Base-by-base conservation (phyloP, 768 basidiomycete species). In the Tylopilus sp. region DNA sequence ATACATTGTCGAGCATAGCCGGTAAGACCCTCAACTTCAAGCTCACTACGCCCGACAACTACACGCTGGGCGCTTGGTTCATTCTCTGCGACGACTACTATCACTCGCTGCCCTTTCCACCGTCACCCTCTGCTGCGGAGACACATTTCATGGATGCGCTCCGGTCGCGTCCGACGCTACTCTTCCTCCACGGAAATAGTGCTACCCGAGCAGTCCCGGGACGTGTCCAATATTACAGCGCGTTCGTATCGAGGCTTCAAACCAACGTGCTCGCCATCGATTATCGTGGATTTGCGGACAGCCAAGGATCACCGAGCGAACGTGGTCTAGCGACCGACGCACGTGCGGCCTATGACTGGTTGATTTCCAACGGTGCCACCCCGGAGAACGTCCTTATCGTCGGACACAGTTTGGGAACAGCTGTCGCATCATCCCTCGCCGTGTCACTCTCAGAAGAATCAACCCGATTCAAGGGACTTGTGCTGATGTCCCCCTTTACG, bases 141-240 rank as follows among this genome's bases (percentile, higher is more conserved):
- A 61, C 70, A 3, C 75, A 77, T 39, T 72, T 91, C 31, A 63
- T 75, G 15, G 56, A 71, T 18, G 86, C 90, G 1, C 68, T 94
- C 17, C 68, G 71, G 12, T 56, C 71, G 1, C 69, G 77, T 23
- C 91, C 91, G 0, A 94, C 88, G 0, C 73, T 95, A n/a, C 74
- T 98, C n/a, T 95, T 89, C 71, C 75, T 95, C 39, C 95, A 98
- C 57, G 95, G 95, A 10, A 95, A 95, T 55, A 86, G 85, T 0
- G 94, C 76, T 0, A 92, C 88, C 0, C 81, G 95, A 15, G 89
- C 89, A 0, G 74, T 80, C 6, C 56, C 71, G 1, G 77, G 75
- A 38, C 86, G 95, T 11, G 74, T 94, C n/a, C 76, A 75, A 17
- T 77, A 83, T 35, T 91, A 91, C 63, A 70, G 76, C 17, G 75